Percentiles rank a stretch among this genome's conserved stretches.
Conservation (phyloP, 2,329 filamentous ascomycete species). For the Phialophora expanda region DNA sequence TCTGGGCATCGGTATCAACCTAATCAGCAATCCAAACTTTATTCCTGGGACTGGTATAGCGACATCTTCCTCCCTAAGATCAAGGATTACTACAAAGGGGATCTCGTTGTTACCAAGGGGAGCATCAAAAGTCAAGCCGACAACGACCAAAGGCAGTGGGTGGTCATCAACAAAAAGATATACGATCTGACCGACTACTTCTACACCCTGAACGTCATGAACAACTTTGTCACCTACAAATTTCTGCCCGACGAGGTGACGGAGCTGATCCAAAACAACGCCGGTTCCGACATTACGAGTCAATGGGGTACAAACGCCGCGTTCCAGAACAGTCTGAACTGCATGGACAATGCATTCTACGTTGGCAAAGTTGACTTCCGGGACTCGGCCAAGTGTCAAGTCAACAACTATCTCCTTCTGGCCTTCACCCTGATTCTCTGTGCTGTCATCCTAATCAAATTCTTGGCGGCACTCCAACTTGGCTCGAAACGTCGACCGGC, state of each 20-base stretch:
- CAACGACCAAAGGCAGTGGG: slow-evolving; percentile 74
- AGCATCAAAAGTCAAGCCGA: slow-evolving; percentile 69
- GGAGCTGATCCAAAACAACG: slow-evolving; percentile 72
- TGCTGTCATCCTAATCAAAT: slow-evolving; percentile 81
- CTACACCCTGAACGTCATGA: slow-evolving; percentile 68
- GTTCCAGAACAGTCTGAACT: slow-evolving; percentile 73
- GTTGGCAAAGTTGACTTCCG: slow-evolving; percentile 86
- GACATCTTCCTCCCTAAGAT: slow-evolving; percentile 76
- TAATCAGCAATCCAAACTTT: slow-evolving; percentile 63
- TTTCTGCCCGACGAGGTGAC: slow-evolving; percentile 75
- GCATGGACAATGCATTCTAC: slow-evolving; percentile 83
- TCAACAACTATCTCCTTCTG: slow-evolving; percentile 89
- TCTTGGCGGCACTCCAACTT: slow-evolving; percentile 89
- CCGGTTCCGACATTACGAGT: slow-evolving; percentile 77
- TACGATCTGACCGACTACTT: slow-evolving; percentile 96
- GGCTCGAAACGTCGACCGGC: slow-evolving; percentile 87
- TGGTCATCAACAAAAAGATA: slow-evolving; percentile 73
- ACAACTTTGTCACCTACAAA: slow-evolving; percentile 63
- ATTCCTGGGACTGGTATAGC: slow-evolving; percentile 76
- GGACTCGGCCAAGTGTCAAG: slow-evolving; percentile 72
- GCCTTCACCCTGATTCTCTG: slow-evolving; percentile 86
- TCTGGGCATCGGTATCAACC: slow-evolving; percentile 67
- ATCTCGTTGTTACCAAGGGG: slow-evolving; percentile 72
- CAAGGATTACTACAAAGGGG: slow-evolving; percentile 83
- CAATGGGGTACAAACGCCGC: slow-evolving; percentile 61